Evolutionary conservation across 2,329 filamentous ascomycete species (phyloP).

Genomic region (Aplosporella prunicola): DNA sequence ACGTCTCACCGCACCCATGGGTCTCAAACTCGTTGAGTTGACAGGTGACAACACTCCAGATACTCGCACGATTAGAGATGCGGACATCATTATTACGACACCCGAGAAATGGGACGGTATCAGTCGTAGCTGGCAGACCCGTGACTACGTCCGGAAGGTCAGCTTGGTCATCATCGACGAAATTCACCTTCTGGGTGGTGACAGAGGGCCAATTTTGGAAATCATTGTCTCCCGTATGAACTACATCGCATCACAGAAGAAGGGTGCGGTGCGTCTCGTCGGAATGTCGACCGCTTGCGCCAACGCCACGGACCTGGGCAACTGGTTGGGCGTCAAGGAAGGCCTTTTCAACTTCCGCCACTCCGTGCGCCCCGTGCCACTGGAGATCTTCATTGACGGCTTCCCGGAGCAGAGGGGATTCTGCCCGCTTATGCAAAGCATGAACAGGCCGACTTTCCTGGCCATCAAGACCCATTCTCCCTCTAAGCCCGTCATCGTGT

Average conservation of each 20-base stretch:
- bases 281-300: constrained; percentile 99
- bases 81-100: constrained; percentile 96
- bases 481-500: constrained; percentile 94
- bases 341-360: constrained; percentile 94
- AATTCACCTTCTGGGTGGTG: constrained; percentile 92
- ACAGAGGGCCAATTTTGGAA: constrained; percentile 93
- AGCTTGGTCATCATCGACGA: constrained; percentile 97
- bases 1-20: constrained; percentile 71
- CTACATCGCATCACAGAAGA: constrained; percentile 91
- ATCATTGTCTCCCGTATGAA: constrained; percentile 95
- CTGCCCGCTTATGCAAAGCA: constrained; percentile 96
- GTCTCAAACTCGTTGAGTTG: constrained; percentile 84
- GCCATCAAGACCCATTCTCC: constrained; percentile 96
- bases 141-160: constrained; percentile 90
- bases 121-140: constrained; percentile 94
- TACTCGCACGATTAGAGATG: constrained; percentile 87
- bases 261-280: constrained; percentile 76
- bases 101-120: constrained; percentile 99
- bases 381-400: constrained; percentile 95
- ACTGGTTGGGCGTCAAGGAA: constrained; percentile 95
- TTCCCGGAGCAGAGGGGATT: constrained; percentile 94
- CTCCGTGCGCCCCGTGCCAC: constrained; percentile 87
- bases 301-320: constrained; percentile 85
- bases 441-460: constrained; percentile 94
- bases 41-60: constrained; percentile 98